Evolutionary conservation across 345 rosid species (phyloP), one percentile per base, ranked within the genome.

Genomic region (Xanthoceras sorbifolium): DNA sequence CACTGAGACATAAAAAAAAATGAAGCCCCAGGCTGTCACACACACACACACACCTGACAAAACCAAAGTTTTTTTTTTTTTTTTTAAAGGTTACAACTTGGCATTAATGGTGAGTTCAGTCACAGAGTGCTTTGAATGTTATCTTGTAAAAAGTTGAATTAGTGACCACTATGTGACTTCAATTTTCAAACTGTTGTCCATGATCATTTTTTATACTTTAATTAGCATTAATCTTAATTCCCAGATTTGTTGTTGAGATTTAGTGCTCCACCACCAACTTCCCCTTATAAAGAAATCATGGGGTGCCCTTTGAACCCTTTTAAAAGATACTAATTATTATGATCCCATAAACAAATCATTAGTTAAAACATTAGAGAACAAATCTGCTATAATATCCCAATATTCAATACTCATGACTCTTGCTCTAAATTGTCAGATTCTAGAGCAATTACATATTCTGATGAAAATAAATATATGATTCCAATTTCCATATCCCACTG

Each of bases 211-310:
- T 61, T 34, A 8, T 11, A 59, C 18, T 40, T 50, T 4, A 17
- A 50, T 3, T 55, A 8, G 57, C 29, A 32, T 48, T 38, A 15
- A 34, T 61, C 42, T 26, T n/a, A n/a, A n/a, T n/a, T 31, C 15
- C 31, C 14, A 62, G 42, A 64, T 42, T 26, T 38, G 34, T 64
- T 38, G 64, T 57, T 23, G 22, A 25, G 38, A 69, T 54, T 40
- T 36, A 79, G 75, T 79, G 82, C 78, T 74, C 82, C 82, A 79
- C 82, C 82, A 79, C 82, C 78, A 26, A 36, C 38, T 32, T 71
- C 61, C 64, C 70, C 62, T n/a, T 23, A 18, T 48, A 23, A 29
- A 62, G 36, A 20, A 15, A 61, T 62, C 59, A 34, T 4, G 22
- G 48, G 69, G 54, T 48, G 62, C 70, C 42, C 60, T n/a, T 64